Evolutionary conservation across 2,329 filamentous ascomycete genomes (phyloP), one percentile per base, ranked within the genome.

Genomic region (Fusarium citri): DNA sequence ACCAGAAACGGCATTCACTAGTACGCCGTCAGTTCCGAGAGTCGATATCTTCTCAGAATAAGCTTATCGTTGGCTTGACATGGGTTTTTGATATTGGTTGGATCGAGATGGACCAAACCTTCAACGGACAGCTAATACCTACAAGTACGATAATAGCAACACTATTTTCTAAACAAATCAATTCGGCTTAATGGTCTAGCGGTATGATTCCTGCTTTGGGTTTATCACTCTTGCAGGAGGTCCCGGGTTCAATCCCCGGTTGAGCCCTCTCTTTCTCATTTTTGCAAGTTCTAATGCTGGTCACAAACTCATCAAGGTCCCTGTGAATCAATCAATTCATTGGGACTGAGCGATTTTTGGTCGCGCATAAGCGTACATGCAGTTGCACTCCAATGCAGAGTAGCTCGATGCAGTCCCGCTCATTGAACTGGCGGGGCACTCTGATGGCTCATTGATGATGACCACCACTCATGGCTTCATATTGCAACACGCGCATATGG

Each of bases 181-280:
- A 37, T 7, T 30, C 15, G 65, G 66, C 66, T 60, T 45, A 25
- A 50, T 68, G 66, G 66, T 68, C 66, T 56, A 68, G 66, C 3
- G 25, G 66, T 68, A 68, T 69, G 66, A 68, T 68, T 68, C 66
- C 3, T n/a, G 66, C 66, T 68, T 68, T 68, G 66, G 66, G 66
- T 25, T 34, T 12, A 15, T 18, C 7, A 18, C 22, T 22, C 28
- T 9, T 82, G 80, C 78, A 76, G 75, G 80, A 82, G 80, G 80
- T 80, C 80, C 80, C 80, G 80, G 79, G 80, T 82, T 82, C 80
- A 79, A 82, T 79, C 76, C 80, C 79, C 80, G 80, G 80, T 78
- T 34, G 41, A 59, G 62, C 62, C 62, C 62, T 15, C 18, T 6
- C 12, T 31, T 46, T 46, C 40, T 16, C 4, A 5, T 25, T 37